Conservation (phyloP, 345 rosid species). For the Geranium rotundifolium region DNA sequence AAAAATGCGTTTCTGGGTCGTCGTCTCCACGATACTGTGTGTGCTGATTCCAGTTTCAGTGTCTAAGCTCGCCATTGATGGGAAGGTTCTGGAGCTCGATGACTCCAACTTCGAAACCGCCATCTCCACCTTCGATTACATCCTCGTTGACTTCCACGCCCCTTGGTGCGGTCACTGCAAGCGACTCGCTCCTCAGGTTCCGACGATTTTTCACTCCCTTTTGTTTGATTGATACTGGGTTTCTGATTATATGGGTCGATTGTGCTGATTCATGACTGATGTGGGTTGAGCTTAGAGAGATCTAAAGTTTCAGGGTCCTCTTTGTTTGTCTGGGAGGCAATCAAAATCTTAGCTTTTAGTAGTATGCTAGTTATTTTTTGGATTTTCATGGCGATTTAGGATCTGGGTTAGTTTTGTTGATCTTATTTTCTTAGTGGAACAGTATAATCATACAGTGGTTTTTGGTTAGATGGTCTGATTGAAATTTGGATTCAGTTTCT, state of each 20-base stretch:
- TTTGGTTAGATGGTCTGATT: background rate
- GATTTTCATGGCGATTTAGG: background rate
- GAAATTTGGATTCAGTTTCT: background rate
- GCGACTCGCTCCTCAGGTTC: constrained; percentile 85
- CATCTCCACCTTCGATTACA: constrained; percentile 55
- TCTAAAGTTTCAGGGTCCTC: background rate
- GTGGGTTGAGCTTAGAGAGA: no score
- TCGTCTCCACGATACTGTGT: background rate
- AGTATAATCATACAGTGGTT: background rate
- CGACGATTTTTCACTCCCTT: background rate
- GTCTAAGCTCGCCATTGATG: constrained; percentile 23
- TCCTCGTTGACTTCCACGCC: constrained; percentile 85
- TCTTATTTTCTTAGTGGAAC: background rate
- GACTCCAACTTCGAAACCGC: constrained; percentile 79
- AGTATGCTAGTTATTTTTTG: background rate
- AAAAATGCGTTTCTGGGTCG: background rate
- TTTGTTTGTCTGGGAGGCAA: background rate
- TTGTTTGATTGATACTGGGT: background rate
- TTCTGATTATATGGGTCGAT: background rate
- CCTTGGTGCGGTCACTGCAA: constrained; percentile 99
- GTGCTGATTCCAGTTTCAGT: background rate
- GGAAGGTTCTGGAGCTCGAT: constrained; percentile 66
- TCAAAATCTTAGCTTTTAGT: background rate
- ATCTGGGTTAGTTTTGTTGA: background rate
- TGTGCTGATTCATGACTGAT: no score